Evolutionary conservation across 108 stramenopile genomes (phyloP), one percentile per base, ranked within the genome.

Genomic region (Fistulifera pelliculosa): DNA sequence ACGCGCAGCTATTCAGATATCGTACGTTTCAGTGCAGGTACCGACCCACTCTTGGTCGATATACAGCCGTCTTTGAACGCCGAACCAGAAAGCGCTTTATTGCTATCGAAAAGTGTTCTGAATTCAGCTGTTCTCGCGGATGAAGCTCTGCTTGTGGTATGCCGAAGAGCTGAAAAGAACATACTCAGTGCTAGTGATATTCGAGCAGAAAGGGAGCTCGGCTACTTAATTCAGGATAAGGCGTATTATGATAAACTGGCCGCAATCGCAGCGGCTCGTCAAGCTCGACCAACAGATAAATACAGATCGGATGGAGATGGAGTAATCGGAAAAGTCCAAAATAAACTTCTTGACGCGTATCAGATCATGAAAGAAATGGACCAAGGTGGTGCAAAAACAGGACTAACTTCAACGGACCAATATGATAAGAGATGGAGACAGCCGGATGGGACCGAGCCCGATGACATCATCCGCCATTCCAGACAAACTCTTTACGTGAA

Each of bases 291-390:
- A 27, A 52, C 47, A 41, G 54, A 65, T 48, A 60, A 66, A 23
- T 56, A 80, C 22, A 68, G 67, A 35, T 54, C 56, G n/a, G 71
- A 77, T 49, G 74, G 71, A 7, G 65, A 72, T 38, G 68, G 53
- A 39, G 38, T 76, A 22, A 51, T 58, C 52, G 49, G 56, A 18
- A 70, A 67, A 23, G 60, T 82, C 19, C 79, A 83, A 52, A 66
- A 77, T 27, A 76, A 81, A 49, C 76, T 89, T 63, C 64, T 70
- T 2, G 80, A 89, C 58, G 87, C 87, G 0, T 80, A 85, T 60
- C 65, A 75, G 51, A 41, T 85, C 35, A 76, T 85, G 62, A 89
- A 89, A 59, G 31, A 35, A 35, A 35, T 8, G 31, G 31, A 35
- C 31, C 68, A 89, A 51, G 83, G 87, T 0, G 77, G 79, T n/a